phyloP scores from a whole-genome alignment of 768 basidiomycete species.

The Leccinum ochraceum region DNA sequence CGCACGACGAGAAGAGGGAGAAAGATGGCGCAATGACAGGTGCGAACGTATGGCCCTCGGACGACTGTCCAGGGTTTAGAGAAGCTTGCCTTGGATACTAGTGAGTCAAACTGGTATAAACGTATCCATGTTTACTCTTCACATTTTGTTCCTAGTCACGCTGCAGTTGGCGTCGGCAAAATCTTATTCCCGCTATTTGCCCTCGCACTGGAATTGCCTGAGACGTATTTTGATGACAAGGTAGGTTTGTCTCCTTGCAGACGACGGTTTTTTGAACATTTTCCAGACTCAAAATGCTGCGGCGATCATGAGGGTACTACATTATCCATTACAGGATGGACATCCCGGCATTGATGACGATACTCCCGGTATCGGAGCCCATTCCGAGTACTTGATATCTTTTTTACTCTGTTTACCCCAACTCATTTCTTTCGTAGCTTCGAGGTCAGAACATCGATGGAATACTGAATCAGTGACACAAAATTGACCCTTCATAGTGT shows the following conservation, averaged over 20 bases:
- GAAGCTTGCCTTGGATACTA: slow-evolving; percentile 63
- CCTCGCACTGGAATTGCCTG: too few species aligned
- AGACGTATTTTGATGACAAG: too few species aligned
- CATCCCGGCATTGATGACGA: slow-evolving; percentile 50
- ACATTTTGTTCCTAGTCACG: too few species aligned
- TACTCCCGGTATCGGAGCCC: slow-evolving; percentile 84
- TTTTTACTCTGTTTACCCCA: background rate
- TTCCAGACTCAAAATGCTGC: too few species aligned
- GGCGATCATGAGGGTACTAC: too few species aligned
- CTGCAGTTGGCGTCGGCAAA: too few species aligned
- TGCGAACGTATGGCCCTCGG: slow-evolving; percentile 77
- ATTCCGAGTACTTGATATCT: slow-evolving; percentile 52
- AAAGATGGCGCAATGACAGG: slow-evolving; percentile 63
- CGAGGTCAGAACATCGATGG: slow-evolving; percentile 34
- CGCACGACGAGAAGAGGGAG: slow-evolving; percentile 26
- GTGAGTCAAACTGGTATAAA: slow-evolving; percentile 38
- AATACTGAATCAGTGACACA: background rate
- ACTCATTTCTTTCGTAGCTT: slow-evolving; percentile 32
- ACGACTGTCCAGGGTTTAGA: slow-evolving; percentile 60
- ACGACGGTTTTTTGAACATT: too few species aligned
- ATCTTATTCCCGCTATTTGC: too few species aligned
- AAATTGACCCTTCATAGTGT: slow-evolving; percentile 45
- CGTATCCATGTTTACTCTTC: too few species aligned
- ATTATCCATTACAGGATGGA: slow-evolving; percentile 50
- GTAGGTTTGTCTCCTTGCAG: too few species aligned